Evolutionary conservation across 345 rosid species (phyloP).

Genomic region (Clausena lansium): DNA sequence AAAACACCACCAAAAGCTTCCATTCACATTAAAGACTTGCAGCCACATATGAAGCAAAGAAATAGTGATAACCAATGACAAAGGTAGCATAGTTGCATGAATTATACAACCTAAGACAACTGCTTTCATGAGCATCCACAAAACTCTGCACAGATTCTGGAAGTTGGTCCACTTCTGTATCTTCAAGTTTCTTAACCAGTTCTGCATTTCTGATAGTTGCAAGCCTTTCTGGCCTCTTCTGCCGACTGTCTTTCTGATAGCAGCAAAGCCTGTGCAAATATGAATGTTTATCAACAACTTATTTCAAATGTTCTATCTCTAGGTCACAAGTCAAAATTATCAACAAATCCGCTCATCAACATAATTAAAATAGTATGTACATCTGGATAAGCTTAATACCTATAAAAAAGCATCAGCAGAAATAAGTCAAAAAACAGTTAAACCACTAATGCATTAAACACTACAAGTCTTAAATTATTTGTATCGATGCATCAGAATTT

Average conservation of each 20-base stretch:
- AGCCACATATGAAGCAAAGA: neutral
- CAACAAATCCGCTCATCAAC: neutral
- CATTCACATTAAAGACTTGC: neutral
- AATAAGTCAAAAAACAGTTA: neutral
- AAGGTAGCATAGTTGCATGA: neutral
- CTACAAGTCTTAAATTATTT: too few relatives aligned
- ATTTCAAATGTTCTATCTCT: neutral
- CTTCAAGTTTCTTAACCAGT: conserved; percentile 75
- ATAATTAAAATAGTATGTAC: neutral
- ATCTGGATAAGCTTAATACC: neutral
- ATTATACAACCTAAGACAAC: neutral
- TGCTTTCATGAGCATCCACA: conserved; percentile 25
- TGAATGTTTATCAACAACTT: conserved; percentile 12
- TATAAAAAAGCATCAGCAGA: neutral
- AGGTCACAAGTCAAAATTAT: neutral
- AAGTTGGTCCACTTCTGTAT: conserved; percentile 79
- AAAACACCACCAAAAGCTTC: neutral
- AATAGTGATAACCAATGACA: neutral
- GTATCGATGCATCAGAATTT: too few relatives aligned
- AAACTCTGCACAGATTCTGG: conserved; percentile 95
- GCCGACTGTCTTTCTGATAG: conserved; percentile 60
- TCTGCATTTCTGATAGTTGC: conserved; percentile 57
- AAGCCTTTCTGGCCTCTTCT: conserved; percentile 64
- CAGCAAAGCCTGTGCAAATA: conserved; percentile 52
- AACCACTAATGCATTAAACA: neutral